Base-by-base conservation (phyloP, 768 basidiomycete genomes). In the Lentinula lateritia region DNA sequence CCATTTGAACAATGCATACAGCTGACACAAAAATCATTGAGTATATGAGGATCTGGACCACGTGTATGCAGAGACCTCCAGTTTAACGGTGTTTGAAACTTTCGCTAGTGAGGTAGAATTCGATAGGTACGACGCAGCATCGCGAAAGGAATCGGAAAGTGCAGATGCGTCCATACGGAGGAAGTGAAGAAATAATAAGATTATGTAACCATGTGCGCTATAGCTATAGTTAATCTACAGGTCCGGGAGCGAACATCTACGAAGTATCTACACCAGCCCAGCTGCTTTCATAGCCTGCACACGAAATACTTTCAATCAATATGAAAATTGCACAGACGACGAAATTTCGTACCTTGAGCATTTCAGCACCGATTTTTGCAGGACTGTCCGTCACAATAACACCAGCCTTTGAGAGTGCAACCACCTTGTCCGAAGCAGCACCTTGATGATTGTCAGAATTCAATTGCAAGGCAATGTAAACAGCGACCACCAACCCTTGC, bases 301-400 rank as follows among this genome's bases (percentile, higher is more conserved):
- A 67, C 58, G 64, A 50, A 52, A 23, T 42, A 58, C 32, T 66
- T 32, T 23, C 50, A 52, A 63, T 41, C 39, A 59, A 53, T 36
- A 39, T 12, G 48, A 13, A 16, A 16, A 35, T 38, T 46, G 55
- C 8, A 23, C 60, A 58, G 45, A 8, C 20, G 3, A 60, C 13
- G 9, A 2, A 34, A 28, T 3, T 32, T 20, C n/a, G 61, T 62
- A 91, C 95, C 84, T 94, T 88, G 65, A 95, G 80, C 85, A 99
- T 93, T 69, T 92, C 83, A 41, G 74, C 66, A 55, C 97, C 97
- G 73, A 99, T 95, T 78, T 95, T 89, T 1, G 97, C 95, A 10
- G 97, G 97, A 73, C 92, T 95, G 74, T 95, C 86, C 7, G 93
- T 95, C 64, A 99, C 95, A 67, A 95, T 82, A 34, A 84, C 97